phyloP scores from a whole-genome alignment of 2,329 filamentous ascomycete genomes.

The Aureobasidium subglaciale region DNA sequence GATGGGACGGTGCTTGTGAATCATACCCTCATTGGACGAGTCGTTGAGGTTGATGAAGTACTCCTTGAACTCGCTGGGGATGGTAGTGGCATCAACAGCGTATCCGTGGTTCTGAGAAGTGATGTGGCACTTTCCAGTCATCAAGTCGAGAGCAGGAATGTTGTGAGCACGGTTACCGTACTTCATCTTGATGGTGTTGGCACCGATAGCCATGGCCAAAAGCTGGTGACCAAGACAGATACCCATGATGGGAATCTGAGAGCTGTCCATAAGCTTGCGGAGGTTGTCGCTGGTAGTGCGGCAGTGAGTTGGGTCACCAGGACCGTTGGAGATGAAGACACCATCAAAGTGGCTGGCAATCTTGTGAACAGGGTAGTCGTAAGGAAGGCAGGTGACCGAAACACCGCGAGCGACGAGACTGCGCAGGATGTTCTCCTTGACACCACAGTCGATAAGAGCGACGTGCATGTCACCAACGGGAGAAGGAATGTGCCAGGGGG shows the following conservation, averaged over 20 bases:
- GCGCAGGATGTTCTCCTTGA: conserved; percentile 99
- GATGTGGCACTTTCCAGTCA: conserved; percentile 95
- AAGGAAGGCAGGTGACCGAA: conserved; percentile 90
- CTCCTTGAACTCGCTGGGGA: conserved; percentile 85
- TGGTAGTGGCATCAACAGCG: conserved; percentile 77
- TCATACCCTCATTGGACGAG: conserved; percentile 93
- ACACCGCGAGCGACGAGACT: conserved; percentile 87
- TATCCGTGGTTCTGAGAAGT: conserved; percentile 98
- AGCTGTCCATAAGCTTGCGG: conserved; percentile 80
- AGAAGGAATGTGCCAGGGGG: conserved; percentile 89
- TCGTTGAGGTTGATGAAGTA: conserved; percentile 99
- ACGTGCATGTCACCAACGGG: conserved; percentile 79
- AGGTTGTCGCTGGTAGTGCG: conserved; percentile 91
- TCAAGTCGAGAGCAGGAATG: conserved; percentile 90
- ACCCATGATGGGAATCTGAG: conserved; percentile 88
- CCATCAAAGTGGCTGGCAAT: conserved; percentile 96
- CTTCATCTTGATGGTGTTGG: conserved; percentile 92
- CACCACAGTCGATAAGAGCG: conserved; percentile 93
- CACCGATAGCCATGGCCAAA: conserved; percentile 80
- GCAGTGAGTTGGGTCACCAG: conserved; percentile 96
- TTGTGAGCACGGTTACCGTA: conserved; percentile 99
- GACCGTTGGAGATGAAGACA: conserved; percentile 98
- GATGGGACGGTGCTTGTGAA: conserved; percentile 91
- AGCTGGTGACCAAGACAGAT: conserved; percentile 98
- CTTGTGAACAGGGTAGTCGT: conserved; percentile 97